Evolutionary conservation across 192 early-diverging fungal species (phyloP), one percentile per base, ranked within the genome.

Genomic region (Coemansia sp.): DNA sequence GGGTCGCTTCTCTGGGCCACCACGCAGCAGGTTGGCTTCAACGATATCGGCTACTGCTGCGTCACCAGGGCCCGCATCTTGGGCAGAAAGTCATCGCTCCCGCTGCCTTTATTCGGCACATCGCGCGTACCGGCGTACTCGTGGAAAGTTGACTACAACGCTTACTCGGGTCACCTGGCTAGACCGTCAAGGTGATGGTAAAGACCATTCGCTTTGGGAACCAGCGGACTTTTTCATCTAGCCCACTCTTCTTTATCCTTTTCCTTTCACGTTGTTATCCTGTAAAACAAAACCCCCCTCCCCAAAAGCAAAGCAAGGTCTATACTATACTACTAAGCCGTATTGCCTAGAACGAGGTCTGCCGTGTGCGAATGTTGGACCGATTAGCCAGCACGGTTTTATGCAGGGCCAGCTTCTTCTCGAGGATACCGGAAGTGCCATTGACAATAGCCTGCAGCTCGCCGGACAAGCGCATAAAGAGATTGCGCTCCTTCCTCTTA

Each of bases 361-460:
- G 8, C 12, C 65, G 40, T 7, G 78, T 80, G 32, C 73, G 72
- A 63, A 88, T 85, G 76, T 91, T 91, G 9, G 90, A 87, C 61
- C 95, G 84, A 84, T 95, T 96, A 18, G 87, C 85, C 67, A 97
- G 69, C 6, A 93, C 94, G 57, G 78, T 65, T 76, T 94, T 95
- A 72, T 97, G 94, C 49, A 93, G 52, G 59, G 86, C 82, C 37
- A 86, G 76, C 69, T 92, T 92, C 84, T 92, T 93, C 62, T 86
- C 74, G 60, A 97, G 65, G 7, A 88, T 89, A 11, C 79, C 66
- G 62, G 86, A 88, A 43, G 83, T 84, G 26, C 90, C 92, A 57
- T 92, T 88, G 56, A 93, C 82, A 36, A 98, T 88, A 19, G 90
- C 91, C 72, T 93, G 80, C 39, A 98, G 79, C 67, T 98, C 94